Conservation (phyloP, 257 asterid species). For the Jacaranda mimosifolia region DNA sequence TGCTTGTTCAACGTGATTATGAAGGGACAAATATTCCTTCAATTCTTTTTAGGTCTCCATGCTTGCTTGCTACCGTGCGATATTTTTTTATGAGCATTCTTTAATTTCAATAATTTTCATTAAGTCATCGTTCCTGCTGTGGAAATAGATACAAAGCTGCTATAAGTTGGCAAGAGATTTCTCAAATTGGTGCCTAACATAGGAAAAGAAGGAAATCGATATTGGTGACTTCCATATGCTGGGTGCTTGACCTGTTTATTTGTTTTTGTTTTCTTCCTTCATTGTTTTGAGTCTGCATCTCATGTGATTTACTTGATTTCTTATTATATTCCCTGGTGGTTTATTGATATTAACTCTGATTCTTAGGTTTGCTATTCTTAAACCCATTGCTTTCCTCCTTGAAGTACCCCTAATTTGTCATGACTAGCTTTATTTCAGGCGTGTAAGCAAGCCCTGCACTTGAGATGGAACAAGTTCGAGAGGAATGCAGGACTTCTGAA, state of each 20-base stretch:
- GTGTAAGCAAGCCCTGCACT: conserved; percentile 63
- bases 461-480: conserved; percentile 71
- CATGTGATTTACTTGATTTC: conserved; percentile 14
- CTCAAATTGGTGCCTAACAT: not conserved
- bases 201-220: conserved; percentile 5
- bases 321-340: not conserved
- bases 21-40: conserved; percentile 24
- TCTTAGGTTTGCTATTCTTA: conserved; percentile 5
- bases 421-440: conserved; percentile 57
- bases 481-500: conserved; percentile 73
- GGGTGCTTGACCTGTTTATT: conserved; percentile 12
- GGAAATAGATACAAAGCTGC: conserved; percentile 20
- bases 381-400: conserved; percentile 25
- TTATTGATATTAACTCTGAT: conserved; percentile 17
- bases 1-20: conserved; percentile 26
- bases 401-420: conserved; percentile 8
- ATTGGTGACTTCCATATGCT: conserved; percentile 20
- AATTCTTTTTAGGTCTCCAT: conserved; percentile 22
- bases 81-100: not conserved
- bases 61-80: conserved; percentile 12
- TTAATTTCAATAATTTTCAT: conserved; percentile 26
- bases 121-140: conserved; percentile 7
- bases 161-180: conserved; percentile 26
- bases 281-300: conserved; percentile 25
- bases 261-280: not conserved